Conservation (phyloP, 805 yeast species). For the Saccharomycopsis amapae region DNA sequence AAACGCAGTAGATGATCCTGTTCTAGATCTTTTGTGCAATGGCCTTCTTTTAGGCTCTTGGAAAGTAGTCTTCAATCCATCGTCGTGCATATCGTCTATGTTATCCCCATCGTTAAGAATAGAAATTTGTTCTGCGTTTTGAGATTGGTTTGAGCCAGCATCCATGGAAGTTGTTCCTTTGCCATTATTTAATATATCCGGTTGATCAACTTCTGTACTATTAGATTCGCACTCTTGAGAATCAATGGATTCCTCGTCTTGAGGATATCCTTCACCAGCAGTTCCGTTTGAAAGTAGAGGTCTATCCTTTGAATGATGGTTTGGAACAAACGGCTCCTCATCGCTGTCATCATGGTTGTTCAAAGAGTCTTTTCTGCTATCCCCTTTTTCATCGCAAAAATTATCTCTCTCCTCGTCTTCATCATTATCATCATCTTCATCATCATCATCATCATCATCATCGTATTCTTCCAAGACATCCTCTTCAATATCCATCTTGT, state of each 20-base stretch:
- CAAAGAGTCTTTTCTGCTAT: not conserved
- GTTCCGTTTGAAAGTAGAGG: too few relatives aligned
- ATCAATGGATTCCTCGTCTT: too few relatives aligned
- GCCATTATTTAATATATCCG: too few relatives aligned
- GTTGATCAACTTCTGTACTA: too few relatives aligned
- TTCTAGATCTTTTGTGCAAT: not conserved
- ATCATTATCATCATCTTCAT: conserved; percentile 19
- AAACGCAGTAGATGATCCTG: too few relatives aligned
- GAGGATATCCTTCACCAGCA: too few relatives aligned
- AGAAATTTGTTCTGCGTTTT: conserved; percentile 22
- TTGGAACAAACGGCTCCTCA: too few relatives aligned
- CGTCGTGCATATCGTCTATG: conserved; percentile 23
- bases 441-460: conserved; percentile 4
- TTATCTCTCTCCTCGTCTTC: not conserved
- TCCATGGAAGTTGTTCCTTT: too few relatives aligned
- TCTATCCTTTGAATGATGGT: too few relatives aligned
- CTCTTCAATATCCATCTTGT: conserved; percentile 14
- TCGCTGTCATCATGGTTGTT: not conserved
- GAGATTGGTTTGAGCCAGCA: conserved; percentile 21
- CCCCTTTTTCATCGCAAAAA: not conserved
- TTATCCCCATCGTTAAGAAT: conserved; percentile 12
- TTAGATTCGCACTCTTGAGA: too few relatives aligned
- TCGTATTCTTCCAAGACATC: conserved; percentile 21
- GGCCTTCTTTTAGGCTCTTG: too few relatives aligned
- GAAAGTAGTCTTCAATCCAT: too few relatives aligned